These are phyloP conservation scores for Mycosphaerella sp. DNA, from an alignment of 2,329 filamentous ascomycete genomes.

Conservation along the genomic window DNA sequence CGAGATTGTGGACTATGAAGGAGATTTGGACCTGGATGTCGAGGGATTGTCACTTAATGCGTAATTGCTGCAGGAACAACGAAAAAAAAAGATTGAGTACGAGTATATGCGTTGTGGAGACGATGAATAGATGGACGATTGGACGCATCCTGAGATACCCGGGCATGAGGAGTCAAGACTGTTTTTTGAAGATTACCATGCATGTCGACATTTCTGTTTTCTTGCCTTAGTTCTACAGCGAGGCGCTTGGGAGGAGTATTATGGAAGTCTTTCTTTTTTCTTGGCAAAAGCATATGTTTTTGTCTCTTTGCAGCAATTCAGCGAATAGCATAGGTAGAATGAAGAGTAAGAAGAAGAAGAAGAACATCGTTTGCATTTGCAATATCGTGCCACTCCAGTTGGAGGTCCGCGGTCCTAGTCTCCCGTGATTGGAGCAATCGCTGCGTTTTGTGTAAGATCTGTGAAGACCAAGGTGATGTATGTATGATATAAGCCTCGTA, in stretches of 20 bases:
- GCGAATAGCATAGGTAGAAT: neutral
- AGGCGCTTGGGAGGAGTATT: neutral
- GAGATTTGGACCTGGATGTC: conserved; percentile 43
- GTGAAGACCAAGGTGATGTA: too few species aligned
- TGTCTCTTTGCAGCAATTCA: neutral
- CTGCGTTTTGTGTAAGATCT: too few species aligned
- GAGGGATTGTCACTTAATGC: conserved; percentile 35
- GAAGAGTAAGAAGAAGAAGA: too few species aligned
- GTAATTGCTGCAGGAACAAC: neutral
- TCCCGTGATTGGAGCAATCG: too few species aligned
- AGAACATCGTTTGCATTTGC: neutral
- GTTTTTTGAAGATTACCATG: neutral
- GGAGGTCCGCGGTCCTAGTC: neutral
- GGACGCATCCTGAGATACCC: neutral
- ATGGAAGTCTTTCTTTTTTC: too few species aligned
- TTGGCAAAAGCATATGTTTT: neutral
- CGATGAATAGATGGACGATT: neutral
- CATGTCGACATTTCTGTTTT: neutral
- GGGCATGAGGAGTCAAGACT: neutral
- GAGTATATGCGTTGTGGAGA: neutral
- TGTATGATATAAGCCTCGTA: too few species aligned
- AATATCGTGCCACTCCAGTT: neutral
- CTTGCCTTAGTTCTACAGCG: neutral
- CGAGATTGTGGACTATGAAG: conserved; percentile 42
- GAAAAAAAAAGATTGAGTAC: too few species aligned